Base-by-base conservation (phyloP, 2,329 filamentous ascomycete genomes). In the Eutypa lata region DNA sequence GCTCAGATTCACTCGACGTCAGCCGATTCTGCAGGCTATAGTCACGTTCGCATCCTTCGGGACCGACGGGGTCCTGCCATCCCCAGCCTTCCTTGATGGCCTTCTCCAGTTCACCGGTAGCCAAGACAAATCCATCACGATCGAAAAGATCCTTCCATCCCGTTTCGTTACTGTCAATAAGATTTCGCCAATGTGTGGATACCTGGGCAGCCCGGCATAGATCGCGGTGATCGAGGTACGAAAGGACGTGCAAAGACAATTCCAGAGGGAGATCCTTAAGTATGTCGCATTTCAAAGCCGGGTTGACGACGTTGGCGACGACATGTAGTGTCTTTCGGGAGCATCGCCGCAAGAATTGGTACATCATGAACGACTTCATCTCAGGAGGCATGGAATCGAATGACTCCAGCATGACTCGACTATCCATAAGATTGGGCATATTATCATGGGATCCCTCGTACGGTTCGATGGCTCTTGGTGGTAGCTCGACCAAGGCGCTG, bases 351-450 rank as follows among this genome's bases (percentile, higher is more conserved):
- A 99, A 80, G 51, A 99, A 84, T 67, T 99, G 93, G 68, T 95
- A 97, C 86, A 99, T 96, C 73, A 99, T 87, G 67, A 96, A 96
- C 0, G 89, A 89, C 73, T 99, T 94, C 82, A 99, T 86, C 63
- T 94, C 88, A 44, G 89, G 84, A 2, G 93, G 91, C 80, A 99
- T 89, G 7, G 88, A 83, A 68, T 97, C 93, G 63, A 97, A 99
- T 2, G 87, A 86, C 61, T 96, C 89, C 16, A 99, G 75, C 79
- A 99, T 90, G 16, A 80, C 83, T 7, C 89, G 89, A n/a, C 93
- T 89, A 62, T 95, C 90, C 72, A 92, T 82, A 19, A 93, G 69
- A 19, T 66, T 69, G 70, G 80, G 46, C 58, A 64, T 52, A 48
- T 56, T 50, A 47, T 59, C 35, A 59, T 65, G 67, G 48, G 65